Evolutionary conservation across 306 rosid species (phyloP).

Genomic region (cucumber (Cucumis sativus)): Cucumber_9930_V3 NC_026657.2:8506501-8507000

Average conservation of each 20-base stretch:
- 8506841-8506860: slow-evolving; percentile 67
- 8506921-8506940: slow-evolving; percentile 31
- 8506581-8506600: slow-evolving; percentile 88
- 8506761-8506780: slow-evolving; percentile 76
- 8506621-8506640: slow-evolving; percentile 39
- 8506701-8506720: slow-evolving; percentile 77
- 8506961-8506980: slow-evolving; percentile 44
- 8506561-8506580: slow-evolving; percentile 64
- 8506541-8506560: slow-evolving; percentile 53
- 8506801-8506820: slow-evolving; percentile 47
- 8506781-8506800: slow-evolving; percentile 36
- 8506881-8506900: slow-evolving; percentile 69
- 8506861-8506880: slow-evolving; percentile 85
- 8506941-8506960: slow-evolving; percentile 51
- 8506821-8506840: slow-evolving; percentile 35
- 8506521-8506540: slow-evolving; percentile 57
- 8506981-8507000: slow-evolving; percentile 74
- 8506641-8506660: slow-evolving; percentile 57
- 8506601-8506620: slow-evolving; percentile 32
- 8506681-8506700: slow-evolving; percentile 72
- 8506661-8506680: slow-evolving; percentile 52
- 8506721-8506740: slow-evolving; percentile 67
- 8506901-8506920: slow-evolving; percentile 31
- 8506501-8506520: slow-evolving; percentile 60
- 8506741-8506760: slow-evolving; percentile 77